Evolutionary conservation across 108 stramenopile genomes (phyloP), one percentile per base, ranked within the genome.

Genomic region (Chaetoceros tenuissimus): DNA sequence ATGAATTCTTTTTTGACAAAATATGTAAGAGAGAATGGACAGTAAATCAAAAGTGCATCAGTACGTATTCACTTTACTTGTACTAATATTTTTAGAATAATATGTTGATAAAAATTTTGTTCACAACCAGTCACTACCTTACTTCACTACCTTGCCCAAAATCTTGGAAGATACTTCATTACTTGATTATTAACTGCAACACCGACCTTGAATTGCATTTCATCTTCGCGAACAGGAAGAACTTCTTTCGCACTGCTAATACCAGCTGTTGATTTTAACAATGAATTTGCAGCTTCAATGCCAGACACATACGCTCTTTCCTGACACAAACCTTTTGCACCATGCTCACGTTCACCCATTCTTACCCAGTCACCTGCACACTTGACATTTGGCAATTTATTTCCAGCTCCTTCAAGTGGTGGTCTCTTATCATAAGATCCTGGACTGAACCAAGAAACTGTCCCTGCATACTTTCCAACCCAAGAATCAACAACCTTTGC

Each of bases 331-430:
- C 94, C 94, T 55, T 96, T 96, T 27, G 92, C 88, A 7, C 92
- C 92, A 73, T 96, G 94, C 55, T 96, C 94, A 3, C 79, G 64
- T 3, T 90, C 86, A 5, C 94, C 94, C 92, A 90, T 90, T 17
- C 94, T 68, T 0, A 96, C 94, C 87, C 89, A 92, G 51, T 96
- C 94, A 5, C 94, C 94, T 0, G 92, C 90, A 66, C 83, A 95
- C 55, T 82, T 85, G 52, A 96, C 67, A 30, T 75, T 84, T 8
- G 80, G 75, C 26, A 89, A 46, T 10, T 57, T 58, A 24, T 45
- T 52, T 29, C 75, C 73, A 57, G 73, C 86, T 52, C 87, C 83
- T 45, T 89, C 80, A 28, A 92, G 53, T 19, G 82, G 80, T 31
- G 94, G 94, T 16, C 94, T 74, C 18, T 74, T 83, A 24, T 55